Evolutionary conservation across 78 protist species (phyloP).

Genomic region (slime mould (Dictyostelium discoideum)): DNA sequence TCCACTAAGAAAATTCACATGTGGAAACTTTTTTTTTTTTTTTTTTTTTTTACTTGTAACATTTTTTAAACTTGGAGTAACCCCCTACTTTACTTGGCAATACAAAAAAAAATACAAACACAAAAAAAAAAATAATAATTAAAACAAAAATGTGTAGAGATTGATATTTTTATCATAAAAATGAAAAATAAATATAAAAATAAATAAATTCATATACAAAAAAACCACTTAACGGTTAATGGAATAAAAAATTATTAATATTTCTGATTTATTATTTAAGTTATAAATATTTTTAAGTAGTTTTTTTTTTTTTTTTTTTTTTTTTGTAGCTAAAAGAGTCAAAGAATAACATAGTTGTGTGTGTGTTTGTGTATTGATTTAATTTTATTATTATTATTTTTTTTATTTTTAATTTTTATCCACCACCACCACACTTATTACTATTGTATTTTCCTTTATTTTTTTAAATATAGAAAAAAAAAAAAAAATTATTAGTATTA

Average conservation of each 20-base stretch:
- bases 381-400: too few relatives aligned
- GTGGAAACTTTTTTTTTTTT: neutral
- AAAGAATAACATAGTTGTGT: too few relatives aligned
- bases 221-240: neutral
- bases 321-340: neutral
- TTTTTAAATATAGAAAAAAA: too few relatives aligned
- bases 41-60: neutral
- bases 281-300: neutral
- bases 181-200: neutral
- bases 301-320: too few relatives aligned
- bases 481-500: too few relatives aligned
- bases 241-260: neutral
- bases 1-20: neutral
- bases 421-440: too few relatives aligned
- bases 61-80: neutral
- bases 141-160: neutral
- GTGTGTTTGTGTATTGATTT: too few relatives aligned
- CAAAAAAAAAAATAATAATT: too few relatives aligned
- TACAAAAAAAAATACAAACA: too few relatives aligned
- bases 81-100: neutral
- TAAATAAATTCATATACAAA: neutral
- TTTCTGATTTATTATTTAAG: neutral
- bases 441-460: too few relatives aligned
- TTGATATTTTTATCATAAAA: neutral
- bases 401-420: too few relatives aligned